Evolutionary conservation across 495 filamentous ascomycete species (phyloP).

Genomic region (Trichodelitschia bisporula): DNA sequence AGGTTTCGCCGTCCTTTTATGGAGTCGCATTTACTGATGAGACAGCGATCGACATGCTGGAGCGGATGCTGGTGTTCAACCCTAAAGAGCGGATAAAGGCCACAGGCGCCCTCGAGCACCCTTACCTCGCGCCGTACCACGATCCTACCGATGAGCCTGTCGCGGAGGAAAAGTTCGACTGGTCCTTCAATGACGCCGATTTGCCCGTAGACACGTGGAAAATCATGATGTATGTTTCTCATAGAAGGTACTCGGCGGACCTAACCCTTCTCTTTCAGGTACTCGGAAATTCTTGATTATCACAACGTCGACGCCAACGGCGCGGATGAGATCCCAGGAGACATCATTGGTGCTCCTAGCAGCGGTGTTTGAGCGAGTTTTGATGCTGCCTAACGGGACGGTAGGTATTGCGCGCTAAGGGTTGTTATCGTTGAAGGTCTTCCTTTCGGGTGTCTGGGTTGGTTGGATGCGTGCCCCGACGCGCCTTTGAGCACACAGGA

Average conservation of each 20-base stretch:
- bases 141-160: constrained; percentile 91
- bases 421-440: too few species aligned
- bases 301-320: constrained; percentile 55
- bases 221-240: constrained; percentile 87
- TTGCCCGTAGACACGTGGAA: constrained; percentile 99
- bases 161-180: constrained; percentile 95
- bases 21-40: constrained; percentile 1
- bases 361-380: too few species aligned
- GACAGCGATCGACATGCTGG: constrained; percentile 74
- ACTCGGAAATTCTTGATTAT: constrained; percentile 97
- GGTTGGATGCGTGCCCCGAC: too few species aligned
- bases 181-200: constrained; percentile 99
- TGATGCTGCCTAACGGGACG: too few species aligned
- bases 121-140: constrained; percentile 89
- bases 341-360: too few species aligned
- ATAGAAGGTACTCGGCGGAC: too few species aligned
- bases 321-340: too few species aligned
- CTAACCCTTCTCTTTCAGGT: constrained; percentile 56
- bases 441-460: too few species aligned
- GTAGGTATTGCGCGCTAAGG: too few species aligned
- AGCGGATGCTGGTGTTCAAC: constrained; percentile 94
- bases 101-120: constrained; percentile 60
- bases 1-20: constrained; percentile 10
- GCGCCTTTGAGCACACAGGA: too few species aligned
- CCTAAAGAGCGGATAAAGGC: constrained; percentile 78